A percentile compares a stretch with the other conserved stretches of the same genome.
These are phyloP conservation scores for Hypoxylon cercidicola DNA, from an alignment of 495 filamentous ascomycete genomes.

Conservation along the genomic window DNA sequence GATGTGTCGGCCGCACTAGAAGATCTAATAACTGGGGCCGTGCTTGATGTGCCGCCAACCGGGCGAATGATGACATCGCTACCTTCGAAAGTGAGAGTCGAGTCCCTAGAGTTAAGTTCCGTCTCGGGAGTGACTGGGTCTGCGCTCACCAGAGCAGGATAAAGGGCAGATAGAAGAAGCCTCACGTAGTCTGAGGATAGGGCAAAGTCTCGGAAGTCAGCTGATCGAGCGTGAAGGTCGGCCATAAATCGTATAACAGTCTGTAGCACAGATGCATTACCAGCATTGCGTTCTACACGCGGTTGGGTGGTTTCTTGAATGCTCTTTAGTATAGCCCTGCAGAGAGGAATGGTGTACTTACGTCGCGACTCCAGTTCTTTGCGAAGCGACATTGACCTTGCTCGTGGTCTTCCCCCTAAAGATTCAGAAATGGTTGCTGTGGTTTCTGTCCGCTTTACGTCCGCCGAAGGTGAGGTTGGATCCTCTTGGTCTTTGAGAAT, in stretches of 20 bases:
- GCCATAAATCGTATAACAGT: constrained; percentile 81
- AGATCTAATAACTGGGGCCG: constrained; percentile 75
- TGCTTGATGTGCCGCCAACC: constrained; percentile 65
- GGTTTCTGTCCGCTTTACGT: constrained; percentile 29
- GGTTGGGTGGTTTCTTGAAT: constrained; percentile 46
- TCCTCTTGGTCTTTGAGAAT: constrained; percentile 71
- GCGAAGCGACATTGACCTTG: constrained; percentile 58
- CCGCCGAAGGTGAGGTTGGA: constrained; percentile 60
- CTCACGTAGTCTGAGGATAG: constrained; percentile 79
- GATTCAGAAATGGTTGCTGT: constrained; percentile 31
- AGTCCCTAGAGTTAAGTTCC: constrained; percentile 82
- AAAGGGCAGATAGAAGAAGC: constrained; percentile 79
- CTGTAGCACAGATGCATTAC: constrained; percentile 69
- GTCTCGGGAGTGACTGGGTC: constrained; percentile 82
- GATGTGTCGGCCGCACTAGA: constrained; percentile 61
- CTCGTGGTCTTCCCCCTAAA: constrained; percentile 50
- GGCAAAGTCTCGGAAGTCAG: constrained; percentile 82
- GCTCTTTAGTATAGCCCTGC: constrained; percentile 24
- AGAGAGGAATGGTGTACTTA: constrained; percentile 44
- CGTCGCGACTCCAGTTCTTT: constrained; percentile 62
- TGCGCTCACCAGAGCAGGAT: constrained; percentile 84
- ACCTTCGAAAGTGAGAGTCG: constrained; percentile 83
- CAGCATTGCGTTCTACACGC: constrained; percentile 59
- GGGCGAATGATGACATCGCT: constrained; percentile 84
- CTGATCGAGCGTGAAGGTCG: constrained; percentile 77